Base-by-base conservation (phyloP, 306 rosid species). In the Vicia villosa region DNA sequence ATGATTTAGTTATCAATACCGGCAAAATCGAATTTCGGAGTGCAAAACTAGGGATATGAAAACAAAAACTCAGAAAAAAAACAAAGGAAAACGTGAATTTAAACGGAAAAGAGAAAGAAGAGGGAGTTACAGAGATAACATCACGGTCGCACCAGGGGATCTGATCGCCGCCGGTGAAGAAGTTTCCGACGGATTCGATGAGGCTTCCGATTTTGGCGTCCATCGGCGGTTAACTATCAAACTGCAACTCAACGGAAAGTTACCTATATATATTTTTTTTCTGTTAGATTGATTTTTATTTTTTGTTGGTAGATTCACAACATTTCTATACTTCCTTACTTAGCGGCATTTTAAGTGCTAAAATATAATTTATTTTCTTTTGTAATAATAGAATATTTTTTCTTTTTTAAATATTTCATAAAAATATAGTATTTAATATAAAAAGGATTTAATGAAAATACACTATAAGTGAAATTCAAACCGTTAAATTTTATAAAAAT, bases 121-220 rank as follows among this genome's bases (percentile, higher is more conserved):
- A 58, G 47, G 24, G 30, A 77, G 77, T 78, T 76, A 90, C 98
- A n/a, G 67, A 67, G 71, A 91, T 84, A 81, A 91, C 79, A 19
- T 89, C 94, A 52, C 87, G 81, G 47, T 89, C 94, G 83, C 94
- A 91, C 96, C 94, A 91, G 10, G 97, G 97, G 80, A 91, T 89
- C 86, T 81, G 88, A 30, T 91, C 97, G 51, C 93, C 93, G 60
- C 87, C 75, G 26, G 55, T 5, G 73, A 83, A 83, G 82, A 83
- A 83, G 50, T 89, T 84, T 47, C 82, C 84, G 60, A 94, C 42
- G 74, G 95, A 85, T 17, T 88, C 96, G 75, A 88, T 80, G 58
- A 94, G 37, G 77, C 81, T 78, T 17, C 87, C 86, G 51, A 92
- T 41, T 71, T 67, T 80, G 5, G 88, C 79, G 12, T 88, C 96